Evolutionary conservation across 78 protist genomes (phyloP).

Genomic region (Dictyostelium intermedium): DNA sequence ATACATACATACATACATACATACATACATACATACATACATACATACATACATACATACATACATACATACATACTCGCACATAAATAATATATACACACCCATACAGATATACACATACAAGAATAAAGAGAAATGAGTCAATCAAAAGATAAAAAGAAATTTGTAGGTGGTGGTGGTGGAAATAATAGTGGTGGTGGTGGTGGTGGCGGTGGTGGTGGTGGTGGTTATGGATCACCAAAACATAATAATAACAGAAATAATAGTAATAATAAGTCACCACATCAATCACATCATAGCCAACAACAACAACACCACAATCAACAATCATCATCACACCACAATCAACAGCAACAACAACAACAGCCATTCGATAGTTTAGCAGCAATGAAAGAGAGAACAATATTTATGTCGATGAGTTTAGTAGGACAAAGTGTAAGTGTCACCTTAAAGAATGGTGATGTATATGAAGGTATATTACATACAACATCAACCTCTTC

Average conservation of each 20-base stretch:
- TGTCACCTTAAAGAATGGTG: slow-evolving; percentile 69
- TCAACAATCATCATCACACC: slow-evolving; percentile 2
- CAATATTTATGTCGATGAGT: slow-evolving; percentile 33
- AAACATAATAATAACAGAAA: not conserved
- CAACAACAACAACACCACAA: not conserved
- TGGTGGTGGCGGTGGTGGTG: not conserved
- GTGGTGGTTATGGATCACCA: not conserved
- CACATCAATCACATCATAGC: not conserved
- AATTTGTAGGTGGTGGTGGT: not conserved
- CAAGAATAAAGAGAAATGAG: not conserved
- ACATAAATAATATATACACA: too few relatives aligned
- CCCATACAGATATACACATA: not conserved
- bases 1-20: not conserved
- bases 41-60: not conserved
- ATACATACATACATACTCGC: not conserved
- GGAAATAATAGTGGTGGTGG: not conserved
- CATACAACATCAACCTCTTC: not conserved
- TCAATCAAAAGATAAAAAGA: slow-evolving; percentile 5
- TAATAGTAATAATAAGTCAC: not conserved
- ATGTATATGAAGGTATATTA: slow-evolving; percentile 70
- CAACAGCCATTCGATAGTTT: not conserved
- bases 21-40: not conserved
- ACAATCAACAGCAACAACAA: slow-evolving; percentile 18
- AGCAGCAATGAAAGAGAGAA: slow-evolving; percentile 32
- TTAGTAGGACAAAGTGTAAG: slow-evolving; percentile 38